Conservation (phyloP, 1,139 yeast species). For the Suhomyces kunorum region DNA sequence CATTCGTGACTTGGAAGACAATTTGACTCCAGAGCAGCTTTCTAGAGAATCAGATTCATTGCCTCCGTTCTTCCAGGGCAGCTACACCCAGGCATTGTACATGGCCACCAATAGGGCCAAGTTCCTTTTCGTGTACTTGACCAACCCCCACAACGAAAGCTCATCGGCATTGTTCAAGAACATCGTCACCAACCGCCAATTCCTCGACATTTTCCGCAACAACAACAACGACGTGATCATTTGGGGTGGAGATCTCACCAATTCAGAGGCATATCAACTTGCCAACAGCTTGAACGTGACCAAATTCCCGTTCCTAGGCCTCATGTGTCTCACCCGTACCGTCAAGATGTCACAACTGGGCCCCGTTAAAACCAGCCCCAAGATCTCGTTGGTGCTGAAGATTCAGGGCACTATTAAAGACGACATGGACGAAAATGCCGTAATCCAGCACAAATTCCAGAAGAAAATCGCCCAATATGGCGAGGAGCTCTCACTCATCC, state of each 20-base stretch:
- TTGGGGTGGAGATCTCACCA: constrained; percentile 88
- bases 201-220: constrained; percentile 47
- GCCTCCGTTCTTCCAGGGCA: constrained; percentile 65
- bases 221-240: constrained; percentile 48
- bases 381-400: constrained; percentile 62
- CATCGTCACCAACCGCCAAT: constrained; percentile 54
- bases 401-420: constrained; percentile 62
- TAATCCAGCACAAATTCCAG: constrained; percentile 43
- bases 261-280: constrained; percentile 82
- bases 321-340: constrained; percentile 58
- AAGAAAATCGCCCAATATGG: constrained; percentile 55
- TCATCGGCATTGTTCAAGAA: constrained; percentile 55
- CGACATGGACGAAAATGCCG: constrained; percentile 27
- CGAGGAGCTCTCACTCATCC: constrained; percentile 58
- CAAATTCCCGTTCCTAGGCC: constrained; percentile 77
- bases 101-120: constrained; percentile 66
- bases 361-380: constrained; percentile 51
- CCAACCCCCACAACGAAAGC: constrained; percentile 72
- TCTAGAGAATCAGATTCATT: constrained; percentile 17
- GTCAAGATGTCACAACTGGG: constrained; percentile 62
- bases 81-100: constrained; percentile 74
- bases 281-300: constrained; percentile 75
- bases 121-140: constrained; percentile 72
- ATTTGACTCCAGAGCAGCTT: constrained; percentile 27
- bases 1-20: constrained; percentile 39